Evolutionary conservation across 108 stramenopile species (phyloP).

Genomic region (Skeletonema costatum): DNA sequence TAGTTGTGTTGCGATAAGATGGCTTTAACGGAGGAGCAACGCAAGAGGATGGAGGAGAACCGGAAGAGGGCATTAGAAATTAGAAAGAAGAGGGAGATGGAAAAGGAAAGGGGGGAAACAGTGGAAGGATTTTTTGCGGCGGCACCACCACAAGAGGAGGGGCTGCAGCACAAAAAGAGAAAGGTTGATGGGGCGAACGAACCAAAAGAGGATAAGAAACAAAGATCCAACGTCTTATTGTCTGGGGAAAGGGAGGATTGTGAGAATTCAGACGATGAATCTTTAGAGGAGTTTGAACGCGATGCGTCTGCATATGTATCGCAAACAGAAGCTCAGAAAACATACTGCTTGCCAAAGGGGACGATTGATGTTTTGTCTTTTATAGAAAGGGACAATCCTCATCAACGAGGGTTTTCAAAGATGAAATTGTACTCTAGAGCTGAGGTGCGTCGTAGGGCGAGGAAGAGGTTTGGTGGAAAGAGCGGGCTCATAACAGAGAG

Average conservation of each 20-base stretch:
- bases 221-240: neutral
- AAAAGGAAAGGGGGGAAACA: slow-evolving; percentile 16
- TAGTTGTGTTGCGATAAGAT: slow-evolving; percentile 9
- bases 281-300: slow-evolving; percentile 77
- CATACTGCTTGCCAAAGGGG: slow-evolving; percentile 81
- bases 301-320: slow-evolving; percentile 68
- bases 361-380: slow-evolving; percentile 77
- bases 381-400: slow-evolving; percentile 72
- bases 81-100: slow-evolving; percentile 46
- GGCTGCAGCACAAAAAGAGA: slow-evolving; percentile 20
- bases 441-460: slow-evolving; percentile 71
- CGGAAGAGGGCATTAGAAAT: slow-evolving; percentile 74
- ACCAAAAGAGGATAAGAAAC: slow-evolving; percentile 13
- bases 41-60: slow-evolving; percentile 74
- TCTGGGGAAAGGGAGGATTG: neutral
- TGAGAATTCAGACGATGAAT: slow-evolving; percentile 29
- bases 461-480: slow-evolving; percentile 74
- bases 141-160: neutral
- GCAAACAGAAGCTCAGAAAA: slow-evolving; percentile 70
- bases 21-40: slow-evolving; percentile 76
- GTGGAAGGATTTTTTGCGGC: slow-evolving; percentile 24
- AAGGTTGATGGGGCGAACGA: neutral
- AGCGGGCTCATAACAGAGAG: slow-evolving; percentile 70
- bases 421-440: slow-evolving; percentile 77
- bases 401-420: slow-evolving; percentile 57